These are phyloP conservation scores for Discostella stelligeroides DNA, from an alignment of 108 stramenopile genomes.

Conservation along the genomic window DNA sequence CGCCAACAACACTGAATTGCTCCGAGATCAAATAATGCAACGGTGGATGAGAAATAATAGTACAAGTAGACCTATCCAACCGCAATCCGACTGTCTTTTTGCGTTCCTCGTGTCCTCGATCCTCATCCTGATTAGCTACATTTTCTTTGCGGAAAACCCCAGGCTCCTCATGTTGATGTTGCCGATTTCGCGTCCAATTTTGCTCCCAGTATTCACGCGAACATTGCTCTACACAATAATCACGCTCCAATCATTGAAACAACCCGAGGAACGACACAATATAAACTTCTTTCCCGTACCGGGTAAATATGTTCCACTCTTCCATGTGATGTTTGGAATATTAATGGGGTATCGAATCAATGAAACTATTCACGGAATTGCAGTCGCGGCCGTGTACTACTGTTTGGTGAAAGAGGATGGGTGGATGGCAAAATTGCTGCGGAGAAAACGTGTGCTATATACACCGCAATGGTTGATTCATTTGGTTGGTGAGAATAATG, in stretches of 20 bases:
- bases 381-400: conserved; percentile 20
- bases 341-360: conserved; percentile 43
- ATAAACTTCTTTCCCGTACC: conserved; percentile 49
- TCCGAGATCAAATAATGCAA: conserved; percentile 10
- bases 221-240: conserved; percentile 43
- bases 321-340: conserved; percentile 34
- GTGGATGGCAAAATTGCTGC: conserved; percentile 16
- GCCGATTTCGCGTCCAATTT: conserved; percentile 10
- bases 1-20: conserved; percentile 2
- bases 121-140: conserved; percentile 31
- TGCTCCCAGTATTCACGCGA: conserved; percentile 38
- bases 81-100: conserved; percentile 31
- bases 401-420: conserved; percentile 30
- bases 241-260: conserved; percentile 20
- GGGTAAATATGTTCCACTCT: conserved; percentile 41
- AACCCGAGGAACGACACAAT: conserved; percentile 28
- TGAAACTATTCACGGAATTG: conserved; percentile 37
- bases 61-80: conserved; percentile 1
- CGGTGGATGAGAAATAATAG: background rate
- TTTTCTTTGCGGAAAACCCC: conserved; percentile 30
- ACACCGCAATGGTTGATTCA: conserved; percentile 22
- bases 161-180: no score
- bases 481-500: conserved; percentile 30
- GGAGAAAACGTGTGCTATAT: conserved; percentile 30
- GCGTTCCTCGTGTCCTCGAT: conserved; percentile 29